Conservation (phyloP, 805 yeast species). For the Ogataea ganodermae region DNA sequence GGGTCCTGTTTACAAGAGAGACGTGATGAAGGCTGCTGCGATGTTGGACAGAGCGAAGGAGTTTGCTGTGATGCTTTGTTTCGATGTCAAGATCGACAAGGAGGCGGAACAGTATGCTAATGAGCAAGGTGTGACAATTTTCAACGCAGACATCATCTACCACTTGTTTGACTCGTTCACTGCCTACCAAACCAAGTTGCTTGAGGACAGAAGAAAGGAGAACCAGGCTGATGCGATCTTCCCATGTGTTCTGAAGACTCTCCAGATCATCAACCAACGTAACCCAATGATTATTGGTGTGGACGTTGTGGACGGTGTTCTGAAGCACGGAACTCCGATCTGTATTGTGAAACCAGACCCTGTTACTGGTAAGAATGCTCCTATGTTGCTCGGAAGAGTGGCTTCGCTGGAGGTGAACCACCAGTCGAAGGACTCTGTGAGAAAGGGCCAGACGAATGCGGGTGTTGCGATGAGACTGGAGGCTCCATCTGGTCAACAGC, state of each 20-base stretch:
- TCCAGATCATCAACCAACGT: constrained; percentile 96
- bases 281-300: constrained; percentile 99
- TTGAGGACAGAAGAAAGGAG: constrained; percentile 89
- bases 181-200: constrained; percentile 82
- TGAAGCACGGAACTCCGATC: constrained; percentile 92
- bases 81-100: constrained; percentile 94
- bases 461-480: constrained; percentile 99
- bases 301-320: constrained; percentile 88
- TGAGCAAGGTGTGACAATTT: constrained; percentile 87
- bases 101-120: constrained; percentile 98
- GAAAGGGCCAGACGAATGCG: constrained; percentile 93
- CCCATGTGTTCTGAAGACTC: constrained; percentile 93
- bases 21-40: constrained; percentile 95
- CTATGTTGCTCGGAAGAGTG: constrained; percentile 82
- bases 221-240: constrained; percentile 85
- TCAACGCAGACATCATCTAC: constrained; percentile 95
- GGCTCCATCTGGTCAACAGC: constrained; percentile 88
- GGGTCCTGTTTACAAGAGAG: constrained; percentile 98
- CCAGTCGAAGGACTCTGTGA: constrained; percentile 72
- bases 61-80: constrained; percentile 96
- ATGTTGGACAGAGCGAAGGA: constrained; percentile 97
- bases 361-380: constrained; percentile 68
- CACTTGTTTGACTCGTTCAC: constrained; percentile 95
- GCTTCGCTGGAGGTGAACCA: constrained; percentile 95
- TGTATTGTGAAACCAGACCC: constrained; percentile 92